phyloP scores from a whole-genome alignment of 2,329 filamentous ascomycete genomes.

The Tricladium varicosporioides region DNA sequence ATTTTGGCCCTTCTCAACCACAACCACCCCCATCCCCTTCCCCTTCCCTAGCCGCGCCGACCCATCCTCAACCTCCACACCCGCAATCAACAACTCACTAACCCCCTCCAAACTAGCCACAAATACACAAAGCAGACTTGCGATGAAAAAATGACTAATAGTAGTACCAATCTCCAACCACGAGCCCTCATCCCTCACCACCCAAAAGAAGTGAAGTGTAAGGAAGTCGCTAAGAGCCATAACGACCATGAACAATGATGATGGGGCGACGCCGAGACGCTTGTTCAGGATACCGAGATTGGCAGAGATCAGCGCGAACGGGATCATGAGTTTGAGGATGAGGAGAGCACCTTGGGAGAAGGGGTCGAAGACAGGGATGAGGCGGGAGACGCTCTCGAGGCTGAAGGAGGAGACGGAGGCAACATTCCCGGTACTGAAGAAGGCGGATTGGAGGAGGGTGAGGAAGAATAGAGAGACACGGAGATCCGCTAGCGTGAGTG shows the following conservation, averaged over 20 bases:
- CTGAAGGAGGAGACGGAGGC: slow-evolving; percentile 93
- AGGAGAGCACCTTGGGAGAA: slow-evolving; percentile 87
- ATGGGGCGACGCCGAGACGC: slow-evolving; percentile 78
- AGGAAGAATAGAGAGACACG: slow-evolving; percentile 94
- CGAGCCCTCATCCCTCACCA: slow-evolving; percentile 92
- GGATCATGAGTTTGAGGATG: slow-evolving; percentile 85
- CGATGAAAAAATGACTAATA: slow-evolving; percentile 94
- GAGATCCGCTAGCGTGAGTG: slow-evolving; percentile 77
- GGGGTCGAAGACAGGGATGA: slow-evolving; percentile 90
- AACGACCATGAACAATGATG: slow-evolving; percentile 89
- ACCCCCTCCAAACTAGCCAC: slow-evolving; percentile 84
- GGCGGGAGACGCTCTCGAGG: slow-evolving; percentile 81
- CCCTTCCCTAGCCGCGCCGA: slow-evolving; percentile 27
- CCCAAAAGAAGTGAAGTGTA: slow-evolving; percentile 96
- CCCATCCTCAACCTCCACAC: slow-evolving; percentile 62
- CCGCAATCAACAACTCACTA: slow-evolving; percentile 78
- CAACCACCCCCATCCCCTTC: slow-evolving; percentile 27
- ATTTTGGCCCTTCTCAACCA: slow-evolving; percentile 14
- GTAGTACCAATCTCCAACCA: slow-evolving; percentile 98
- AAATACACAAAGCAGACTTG: slow-evolving; percentile 85
- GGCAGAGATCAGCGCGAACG: slow-evolving; percentile 87
- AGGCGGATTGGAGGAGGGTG: slow-evolving; percentile 88
- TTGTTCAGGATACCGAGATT: slow-evolving; percentile 93
- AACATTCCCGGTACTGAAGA: slow-evolving; percentile 96
- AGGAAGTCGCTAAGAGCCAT: slow-evolving; percentile 90